These are phyloP conservation scores for Pinguiococcus pyrenoidosus DNA, from an alignment of 108 stramenopile species.

Conservation along the genomic window DNA sequence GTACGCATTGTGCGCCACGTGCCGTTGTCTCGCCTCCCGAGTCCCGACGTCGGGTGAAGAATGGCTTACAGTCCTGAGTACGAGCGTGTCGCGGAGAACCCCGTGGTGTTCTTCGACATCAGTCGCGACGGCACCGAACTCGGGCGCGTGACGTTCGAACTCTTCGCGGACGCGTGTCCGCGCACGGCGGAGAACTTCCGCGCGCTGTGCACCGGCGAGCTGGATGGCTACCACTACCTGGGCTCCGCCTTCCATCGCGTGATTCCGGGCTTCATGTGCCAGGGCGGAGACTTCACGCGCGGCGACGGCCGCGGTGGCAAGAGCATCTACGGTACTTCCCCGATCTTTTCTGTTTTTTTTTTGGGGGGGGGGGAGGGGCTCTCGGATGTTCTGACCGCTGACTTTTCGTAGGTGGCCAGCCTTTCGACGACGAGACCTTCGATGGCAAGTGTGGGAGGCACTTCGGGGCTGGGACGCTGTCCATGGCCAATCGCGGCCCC, in stretches of 20 bases:
- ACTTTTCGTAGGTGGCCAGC: constrained; percentile 63
- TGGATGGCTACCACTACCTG: constrained; percentile 51
- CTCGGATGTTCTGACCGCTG: too few relatives aligned
- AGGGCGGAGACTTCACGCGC: constrained; percentile 80
- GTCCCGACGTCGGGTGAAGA: too few relatives aligned
- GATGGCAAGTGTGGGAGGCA: constrained; percentile 63
- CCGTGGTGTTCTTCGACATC: constrained; percentile 45
- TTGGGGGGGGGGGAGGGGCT: background rate
- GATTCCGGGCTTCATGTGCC: constrained; percentile 74
- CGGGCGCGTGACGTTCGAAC: constrained; percentile 19
- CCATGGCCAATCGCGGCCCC: constrained; percentile 85
- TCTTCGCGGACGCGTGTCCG: constrained; percentile 7
- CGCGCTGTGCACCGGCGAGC: constrained; percentile 88
- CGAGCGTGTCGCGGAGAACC: too few relatives aligned
- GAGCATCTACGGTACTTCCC: too few relatives aligned
- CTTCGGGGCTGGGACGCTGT: constrained; percentile 59
- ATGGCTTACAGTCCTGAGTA: too few relatives aligned
- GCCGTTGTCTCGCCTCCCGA: too few relatives aligned
- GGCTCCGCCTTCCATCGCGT: constrained; percentile 74
- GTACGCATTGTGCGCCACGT: too few relatives aligned
- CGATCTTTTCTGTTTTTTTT: background rate
- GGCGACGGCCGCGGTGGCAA: constrained; percentile 68
- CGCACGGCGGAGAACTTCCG: constrained; percentile 62
- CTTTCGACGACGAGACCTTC: constrained; percentile 91
- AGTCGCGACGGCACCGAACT: constrained; percentile 2